Conservation (phyloP, 208 protist genomes). For the Wallacemonas rigidus region DNA sequence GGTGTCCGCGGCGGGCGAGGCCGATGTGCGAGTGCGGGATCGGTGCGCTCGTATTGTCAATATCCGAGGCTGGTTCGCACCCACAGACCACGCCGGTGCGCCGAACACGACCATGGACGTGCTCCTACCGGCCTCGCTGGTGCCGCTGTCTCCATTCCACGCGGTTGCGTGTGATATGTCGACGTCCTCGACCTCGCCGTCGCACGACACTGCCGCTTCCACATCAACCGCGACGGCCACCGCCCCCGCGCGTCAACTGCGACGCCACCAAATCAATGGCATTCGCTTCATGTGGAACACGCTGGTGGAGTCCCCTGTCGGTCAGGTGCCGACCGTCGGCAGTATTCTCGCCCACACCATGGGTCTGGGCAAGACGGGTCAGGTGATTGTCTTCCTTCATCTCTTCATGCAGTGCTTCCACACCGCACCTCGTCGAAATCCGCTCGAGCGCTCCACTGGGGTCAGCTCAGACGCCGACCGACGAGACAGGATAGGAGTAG, state of each 20-base stretch:
- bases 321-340: slow-evolving; percentile 74
- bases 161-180: neutral
- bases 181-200: neutral
- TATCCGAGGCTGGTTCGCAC: slow-evolving; percentile 35
- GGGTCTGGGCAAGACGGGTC: slow-evolving; percentile 89
- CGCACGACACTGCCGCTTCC: neutral
- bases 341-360: slow-evolving; percentile 89
- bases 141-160: slow-evolving; percentile 27
- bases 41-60: slow-evolving; percentile 59
- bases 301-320: slow-evolving; percentile 72
- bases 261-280: slow-evolving; percentile 76
- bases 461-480: neutral
- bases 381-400: slow-evolving; percentile 82
- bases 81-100: slow-evolving; percentile 14
- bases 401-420: slow-evolving; percentile 52
- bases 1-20: too few relatives aligned
- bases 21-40: slow-evolving; percentile 26
- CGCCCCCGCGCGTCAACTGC: slow-evolving; percentile 28
- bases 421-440: neutral
- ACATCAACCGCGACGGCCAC: neutral
- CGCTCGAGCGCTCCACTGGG: neutral
- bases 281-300: slow-evolving; percentile 87
- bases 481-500: neutral
- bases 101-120: slow-evolving; percentile 41
- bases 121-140: slow-evolving; percentile 59